Conservation (phyloP, 2,329 filamentous ascomycete species). For the Fusarium tuaranense region DNA sequence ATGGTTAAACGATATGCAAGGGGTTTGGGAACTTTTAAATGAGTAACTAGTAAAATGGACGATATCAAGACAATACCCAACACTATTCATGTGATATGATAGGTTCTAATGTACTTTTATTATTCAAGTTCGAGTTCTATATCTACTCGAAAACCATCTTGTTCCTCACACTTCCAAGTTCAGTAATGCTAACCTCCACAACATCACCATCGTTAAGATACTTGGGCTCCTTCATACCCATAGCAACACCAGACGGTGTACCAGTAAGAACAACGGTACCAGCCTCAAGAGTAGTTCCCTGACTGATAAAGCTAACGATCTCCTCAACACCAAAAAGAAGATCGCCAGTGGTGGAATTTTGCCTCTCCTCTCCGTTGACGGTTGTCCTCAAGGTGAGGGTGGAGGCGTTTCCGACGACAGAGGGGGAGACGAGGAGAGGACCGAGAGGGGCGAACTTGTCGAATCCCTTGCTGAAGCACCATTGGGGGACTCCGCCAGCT, state of each 20-base stretch:
- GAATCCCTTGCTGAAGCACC: constrained; percentile 67
- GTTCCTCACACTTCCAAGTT: constrained; percentile 50
- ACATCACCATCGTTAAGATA: constrained; percentile 57
- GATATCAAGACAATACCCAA: background rate
- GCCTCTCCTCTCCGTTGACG: constrained; percentile 64
- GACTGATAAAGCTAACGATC: constrained; percentile 60
- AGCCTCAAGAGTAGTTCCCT: constrained; percentile 61
- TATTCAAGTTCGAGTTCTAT: background rate
- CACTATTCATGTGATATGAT: too few species aligned
- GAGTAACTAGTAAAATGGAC: constrained; percentile 10
- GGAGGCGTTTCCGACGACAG: constrained; percentile 45
- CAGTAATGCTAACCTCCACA: constrained; percentile 56
- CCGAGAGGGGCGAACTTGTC: constrained; percentile 68
- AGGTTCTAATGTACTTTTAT: constrained; percentile 4
- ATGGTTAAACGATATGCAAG: constrained; percentile 50
- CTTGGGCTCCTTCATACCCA: constrained; percentile 57
- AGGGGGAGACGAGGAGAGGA: constrained; percentile 55
- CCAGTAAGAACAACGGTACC: constrained; percentile 65
- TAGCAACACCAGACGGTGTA: constrained; percentile 61
- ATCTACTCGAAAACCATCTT: constrained; percentile 52
- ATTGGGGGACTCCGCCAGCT: constrained; percentile 58
- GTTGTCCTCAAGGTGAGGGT: constrained; percentile 49
- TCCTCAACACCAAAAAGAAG: constrained; percentile 62
- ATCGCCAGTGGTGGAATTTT: constrained; percentile 60
- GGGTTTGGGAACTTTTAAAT: constrained; percentile 47